Percentiles rank a stretch among this genome's conserved stretches.
Conservation (phyloP, 345 rosid species). For the Pugionium dolabratum region DNA sequence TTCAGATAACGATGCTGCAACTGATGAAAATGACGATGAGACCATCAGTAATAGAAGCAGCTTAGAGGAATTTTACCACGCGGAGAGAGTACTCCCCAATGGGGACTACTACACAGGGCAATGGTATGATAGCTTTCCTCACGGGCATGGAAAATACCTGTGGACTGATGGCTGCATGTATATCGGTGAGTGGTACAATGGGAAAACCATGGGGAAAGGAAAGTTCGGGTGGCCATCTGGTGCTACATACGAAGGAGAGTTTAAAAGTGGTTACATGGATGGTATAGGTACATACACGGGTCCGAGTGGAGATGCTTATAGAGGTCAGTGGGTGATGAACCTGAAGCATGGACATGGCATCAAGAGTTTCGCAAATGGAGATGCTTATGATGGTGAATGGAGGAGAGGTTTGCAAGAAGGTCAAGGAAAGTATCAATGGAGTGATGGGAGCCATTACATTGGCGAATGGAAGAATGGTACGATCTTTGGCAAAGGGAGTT, state of each 20-base stretch:
- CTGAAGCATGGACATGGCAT: slow-evolving; percentile 81
- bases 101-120: slow-evolving; percentile 89
- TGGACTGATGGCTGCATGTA: slow-evolving; percentile 95
- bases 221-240: slow-evolving; percentile 95
- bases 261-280: slow-evolving; percentile 88
- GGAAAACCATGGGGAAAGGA: slow-evolving; percentile 81
- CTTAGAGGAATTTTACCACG: slow-evolving; percentile 48
- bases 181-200: slow-evolving; percentile 80
- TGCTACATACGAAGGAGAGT: slow-evolving; percentile 87
- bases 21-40: slow-evolving; percentile 42
- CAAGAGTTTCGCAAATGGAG: slow-evolving; percentile 66
- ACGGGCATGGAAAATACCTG: slow-evolving; percentile 81
- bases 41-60: slow-evolving; percentile 17
- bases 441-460: slow-evolving; percentile 51
- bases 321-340: slow-evolving; percentile 90
- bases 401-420: slow-evolving; percentile 78
- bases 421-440: slow-evolving; percentile 76
- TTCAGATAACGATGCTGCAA: slow-evolving; percentile 45
- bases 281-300: slow-evolving; percentile 73
- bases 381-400: slow-evolving; percentile 89
- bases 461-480: slow-evolving; percentile 85
- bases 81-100: slow-evolving; percentile 76
- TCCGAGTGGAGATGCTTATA: slow-evolving; percentile 61
- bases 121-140: slow-evolving; percentile 81
- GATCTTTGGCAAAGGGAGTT: slow-evolving; percentile 65